Base-by-base conservation (phyloP, 73 alveolate genomes). In the Breviolum minutum region DNA sequence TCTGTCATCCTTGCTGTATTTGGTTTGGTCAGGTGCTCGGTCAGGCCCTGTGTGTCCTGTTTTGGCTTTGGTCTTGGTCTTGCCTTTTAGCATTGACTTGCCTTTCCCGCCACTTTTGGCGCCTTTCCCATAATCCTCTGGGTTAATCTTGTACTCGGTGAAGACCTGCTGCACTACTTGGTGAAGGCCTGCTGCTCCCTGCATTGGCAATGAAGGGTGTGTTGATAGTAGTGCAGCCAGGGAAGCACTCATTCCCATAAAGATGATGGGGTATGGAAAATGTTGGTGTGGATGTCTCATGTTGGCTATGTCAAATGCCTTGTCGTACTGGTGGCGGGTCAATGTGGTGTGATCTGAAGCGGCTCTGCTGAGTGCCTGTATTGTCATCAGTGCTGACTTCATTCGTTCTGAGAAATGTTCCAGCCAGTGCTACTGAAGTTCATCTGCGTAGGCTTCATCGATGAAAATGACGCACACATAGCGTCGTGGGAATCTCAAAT, bases 181-280 rank as follows among this genome's bases (percentile, higher is more conserved):
- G 10, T 66, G 30, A 17, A 87, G 84, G 29, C 95, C 95, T 0
- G 68, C 27, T 12, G 82, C 84, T 9, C 95, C 95, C 64, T 87
- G 95, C 62, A 87, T 12, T 12, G 95, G 95, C 14, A 87, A 27
- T 3, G 92, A 82, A 7, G 92, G 92, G 73, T 82, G 92, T 73
- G 48, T 40, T 24, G 48, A 70, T 2, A 54, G 74, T 20, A 82
- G 40, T 22, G 70, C 73, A 8, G 92, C 70, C 92, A 82, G 20
- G 22, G 92, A 82, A 40, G 61, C 61, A 48, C 74, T 60, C 92
- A 82, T 82, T 19, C 73, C 19, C 48, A 82, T 2, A 11, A 73
- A 73, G 20, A 82, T 82, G 61, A 82, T 19, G 22, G 70, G 92
- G 63, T 82, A 60, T 19, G 5, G 61, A 60, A 82, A 82, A 60